Conservation (phyloP, 768 basidiomycete species). For the Leccinum fibrillosum region DNA sequence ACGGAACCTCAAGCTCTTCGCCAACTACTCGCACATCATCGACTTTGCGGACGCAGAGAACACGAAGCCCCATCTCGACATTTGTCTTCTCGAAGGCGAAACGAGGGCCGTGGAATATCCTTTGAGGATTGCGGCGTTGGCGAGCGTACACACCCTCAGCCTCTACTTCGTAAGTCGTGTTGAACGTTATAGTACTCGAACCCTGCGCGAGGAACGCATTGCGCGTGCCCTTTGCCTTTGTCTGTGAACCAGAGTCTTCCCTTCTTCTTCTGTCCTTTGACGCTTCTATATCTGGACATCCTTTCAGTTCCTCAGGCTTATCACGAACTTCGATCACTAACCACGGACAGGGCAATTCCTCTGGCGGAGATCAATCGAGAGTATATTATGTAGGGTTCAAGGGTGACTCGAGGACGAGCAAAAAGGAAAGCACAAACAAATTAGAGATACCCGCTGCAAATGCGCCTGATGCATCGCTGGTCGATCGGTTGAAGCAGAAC, state of each 20-base stretch:
- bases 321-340: slow-evolving; percentile 5
- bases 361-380: slow-evolving; percentile 60
- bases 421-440: slow-evolving; percentile 58
- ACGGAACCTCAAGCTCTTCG: slow-evolving; percentile 69
- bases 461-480: slow-evolving; percentile 67
- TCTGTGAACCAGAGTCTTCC: background rate
- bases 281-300: slow-evolving; percentile 19
- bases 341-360: slow-evolving; percentile 54
- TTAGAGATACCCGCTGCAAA: slow-evolving; percentile 78
- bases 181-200: background rate
- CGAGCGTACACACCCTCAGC: slow-evolving; percentile 69
- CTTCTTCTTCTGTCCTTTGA: slow-evolving; percentile 14
- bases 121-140: slow-evolving; percentile 68
- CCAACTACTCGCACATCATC: slow-evolving; percentile 70
- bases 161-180: slow-evolving; percentile 69
- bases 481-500: slow-evolving; percentile 59
- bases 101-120: slow-evolving; percentile 73
- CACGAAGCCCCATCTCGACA: slow-evolving; percentile 66
- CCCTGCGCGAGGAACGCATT: background rate
- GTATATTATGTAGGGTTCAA: slow-evolving; percentile 84
- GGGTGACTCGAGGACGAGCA: slow-evolving; percentile 56
- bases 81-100: slow-evolving; percentile 70
- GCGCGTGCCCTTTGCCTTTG: slow-evolving; percentile 16
- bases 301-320: slow-evolving; percentile 9
- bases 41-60: slow-evolving; percentile 74